Base-by-base conservation (phyloP, 2,329 filamentous ascomycete species). In the Penicillium sp. region DNA sequence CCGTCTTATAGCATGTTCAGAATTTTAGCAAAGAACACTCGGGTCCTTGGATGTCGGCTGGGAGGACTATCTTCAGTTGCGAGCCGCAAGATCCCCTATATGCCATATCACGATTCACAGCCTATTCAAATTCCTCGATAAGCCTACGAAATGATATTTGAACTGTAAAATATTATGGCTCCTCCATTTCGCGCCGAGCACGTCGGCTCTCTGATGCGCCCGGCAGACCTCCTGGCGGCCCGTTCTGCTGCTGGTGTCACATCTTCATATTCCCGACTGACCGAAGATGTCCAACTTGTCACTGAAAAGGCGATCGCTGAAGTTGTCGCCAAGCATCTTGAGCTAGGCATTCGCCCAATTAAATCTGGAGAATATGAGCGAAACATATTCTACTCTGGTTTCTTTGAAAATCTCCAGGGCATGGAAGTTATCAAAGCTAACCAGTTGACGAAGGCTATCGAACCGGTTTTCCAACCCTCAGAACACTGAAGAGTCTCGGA, bases 141-240 rank as follows among this genome's bases (percentile, higher is more conserved):
- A 15, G 8, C 9, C 45, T 17, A n/a, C 19, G 7, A 1, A 15
- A 28, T 15, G n/a, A 4, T 17, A 17, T 30, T 28, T 17, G 9
- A 12, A 6, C 24, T 26, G 22, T n/a, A 15, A 50, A 26, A 4
- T 3, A 28, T 15, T 19, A 62, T 62, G 60, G 35, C 60, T n/a
- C 60, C 56, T 28, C 56, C 53, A 4, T 71, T 71, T 45, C 63
- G 65, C 22, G 74, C 70, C 22, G 70, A 73, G 44, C 71, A 73
- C 22, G 62, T 73, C 17, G 71, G 70, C 12, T 73, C 71, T 19
- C 62, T 73, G 1, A 62, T 73, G 17, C 65, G 70, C 10, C 69
- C 71, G 1, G 56, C 64, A 17, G 60, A 63, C 7, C 62, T 73
- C 0, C 50, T 72, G 10, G 62, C 67, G 12, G 62, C 61, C 10